Percentiles rank a stretch among this genome's conserved stretches.
phyloP scores from a whole-genome alignment of 1,284 basidiomycete species.

The Cryptococcus sp. region DNA sequence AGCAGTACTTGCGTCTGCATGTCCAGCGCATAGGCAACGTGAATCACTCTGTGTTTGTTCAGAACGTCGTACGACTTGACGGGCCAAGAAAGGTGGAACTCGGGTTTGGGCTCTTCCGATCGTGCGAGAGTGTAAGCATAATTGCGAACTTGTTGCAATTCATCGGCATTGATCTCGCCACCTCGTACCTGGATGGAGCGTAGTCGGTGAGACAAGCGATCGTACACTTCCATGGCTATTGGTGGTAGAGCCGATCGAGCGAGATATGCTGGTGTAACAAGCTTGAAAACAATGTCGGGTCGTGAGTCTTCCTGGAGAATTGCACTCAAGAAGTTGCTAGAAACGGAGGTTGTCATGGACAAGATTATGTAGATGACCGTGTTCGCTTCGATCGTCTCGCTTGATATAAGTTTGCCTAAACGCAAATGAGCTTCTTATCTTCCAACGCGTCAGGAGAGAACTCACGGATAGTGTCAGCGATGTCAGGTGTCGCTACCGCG shows the following conservation, averaged over 20 bases:
- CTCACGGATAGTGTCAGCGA: no score
- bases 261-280: no score
- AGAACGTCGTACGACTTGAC: slow-evolving; percentile 42
- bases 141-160: slow-evolving; percentile 2
- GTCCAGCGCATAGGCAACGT: slow-evolving; percentile 30
- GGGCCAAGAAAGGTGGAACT: slow-evolving; percentile 41
- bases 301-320: not conserved
- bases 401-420: slow-evolving; percentile 1
- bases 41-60: slow-evolving; percentile 35
- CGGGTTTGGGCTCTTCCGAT: slow-evolving; percentile 22
- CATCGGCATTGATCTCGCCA: slow-evolving; percentile 10
- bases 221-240: slow-evolving; percentile 39
- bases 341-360: not conserved
- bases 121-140: slow-evolving; percentile 41
- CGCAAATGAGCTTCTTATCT: not conserved
- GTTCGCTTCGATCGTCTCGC: slow-evolving; percentile 3
- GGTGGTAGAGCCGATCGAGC: no score
- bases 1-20: slow-evolving; percentile 17
- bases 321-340: not conserved
- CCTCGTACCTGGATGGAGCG: slow-evolving; percentile 25
- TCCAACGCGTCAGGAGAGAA: no score
- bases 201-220: slow-evolving; percentile 24
- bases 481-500: no score
- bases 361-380: slow-evolving; percentile 16
- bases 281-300: no score